Conservation (phyloP, 2,329 filamentous ascomycete species). For the Tolypocladium tropicale region DNA sequence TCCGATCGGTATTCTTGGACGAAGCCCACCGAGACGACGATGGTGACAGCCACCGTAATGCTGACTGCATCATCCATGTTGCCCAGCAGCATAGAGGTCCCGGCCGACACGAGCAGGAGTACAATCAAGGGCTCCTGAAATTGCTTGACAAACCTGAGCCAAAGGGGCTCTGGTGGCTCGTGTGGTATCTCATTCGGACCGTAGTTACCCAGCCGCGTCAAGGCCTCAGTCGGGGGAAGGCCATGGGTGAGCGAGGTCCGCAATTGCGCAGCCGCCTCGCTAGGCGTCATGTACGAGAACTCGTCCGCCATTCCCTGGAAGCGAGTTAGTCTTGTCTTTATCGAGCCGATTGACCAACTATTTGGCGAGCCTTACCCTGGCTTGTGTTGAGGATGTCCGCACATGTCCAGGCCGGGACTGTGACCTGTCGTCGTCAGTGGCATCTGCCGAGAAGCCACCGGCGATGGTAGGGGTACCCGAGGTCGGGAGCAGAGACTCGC, state of each 20-base stretch:
- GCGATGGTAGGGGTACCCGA: constrained; percentile 23
- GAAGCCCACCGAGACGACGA: constrained; percentile 92
- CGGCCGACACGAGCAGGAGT: constrained; percentile 80
- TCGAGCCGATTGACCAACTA: background rate
- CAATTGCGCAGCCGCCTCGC: constrained; percentile 67
- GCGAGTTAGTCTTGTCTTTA: background rate
- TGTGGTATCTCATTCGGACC: constrained; percentile 92
- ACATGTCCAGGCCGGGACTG: constrained; percentile 24
- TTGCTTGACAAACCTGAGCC: constrained; percentile 90
- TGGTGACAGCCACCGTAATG: constrained; percentile 91
- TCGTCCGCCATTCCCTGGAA: constrained; percentile 45
- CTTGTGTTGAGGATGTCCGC: constrained; percentile 44
- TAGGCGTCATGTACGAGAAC: constrained; percentile 58
- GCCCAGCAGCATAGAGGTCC: constrained; percentile 78
- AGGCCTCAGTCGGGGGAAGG: constrained; percentile 70
- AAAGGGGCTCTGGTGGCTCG: constrained; percentile 86
- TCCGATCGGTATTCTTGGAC: constrained; percentile 96
- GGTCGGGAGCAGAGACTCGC: constrained; percentile 23
- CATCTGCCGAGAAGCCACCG: constrained; percentile 12
- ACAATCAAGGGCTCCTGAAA: constrained; percentile 94
- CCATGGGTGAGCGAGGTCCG: constrained; percentile 77
- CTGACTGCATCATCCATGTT: constrained; percentile 93
- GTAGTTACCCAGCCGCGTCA: constrained; percentile 67
- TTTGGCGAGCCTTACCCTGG: constrained; percentile 31
- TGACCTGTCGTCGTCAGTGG: constrained; percentile 14